These are phyloP conservation scores for Cucurbita maxima DNA, from an alignment of 306 rosid species.

Conservation along the genomic window DNA sequence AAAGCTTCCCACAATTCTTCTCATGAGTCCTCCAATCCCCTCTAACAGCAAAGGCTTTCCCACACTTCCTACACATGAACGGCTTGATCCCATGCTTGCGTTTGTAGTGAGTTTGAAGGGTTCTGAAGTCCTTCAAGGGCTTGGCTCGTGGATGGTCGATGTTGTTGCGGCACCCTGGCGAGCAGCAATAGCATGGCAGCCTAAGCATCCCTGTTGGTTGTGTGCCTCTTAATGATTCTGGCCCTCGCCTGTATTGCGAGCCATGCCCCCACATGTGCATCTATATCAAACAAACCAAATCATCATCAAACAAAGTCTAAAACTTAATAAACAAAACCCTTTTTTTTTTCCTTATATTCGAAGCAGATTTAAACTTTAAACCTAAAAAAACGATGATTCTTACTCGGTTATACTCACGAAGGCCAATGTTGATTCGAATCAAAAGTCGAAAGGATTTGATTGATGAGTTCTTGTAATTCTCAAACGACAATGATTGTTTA, in stretches of 20 bases:
- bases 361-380: too few relatives aligned
- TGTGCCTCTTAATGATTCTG: slow-evolving; percentile 81
- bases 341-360: too few relatives aligned
- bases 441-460: neutral
- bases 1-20: slow-evolving; percentile 91
- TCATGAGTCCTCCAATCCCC: slow-evolving; percentile 98
- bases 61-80: slow-evolving; percentile 89
- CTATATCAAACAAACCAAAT: slow-evolving; percentile 9
- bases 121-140: slow-evolving; percentile 82
- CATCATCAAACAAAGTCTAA: too few relatives aligned
- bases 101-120: slow-evolving; percentile 94
- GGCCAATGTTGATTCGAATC: neutral
- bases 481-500: neutral
- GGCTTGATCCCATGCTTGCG: slow-evolving; percentile 95
- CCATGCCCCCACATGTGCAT: slow-evolving; percentile 99
- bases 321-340: too few relatives aligned
- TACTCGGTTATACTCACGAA: too few relatives aligned
- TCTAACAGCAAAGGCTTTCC: slow-evolving; percentile 88
- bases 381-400: too few relatives aligned
- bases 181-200: slow-evolving; percentile 90
- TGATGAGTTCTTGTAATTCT: neutral
- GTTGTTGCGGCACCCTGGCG: slow-evolving; percentile 92
- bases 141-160: slow-evolving; percentile 85
- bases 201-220: slow-evolving; percentile 95
- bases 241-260: slow-evolving; percentile 92